Base-by-base conservation (phyloP, 768 basidiomycete genomes). In the Trametes cubensis region DNA sequence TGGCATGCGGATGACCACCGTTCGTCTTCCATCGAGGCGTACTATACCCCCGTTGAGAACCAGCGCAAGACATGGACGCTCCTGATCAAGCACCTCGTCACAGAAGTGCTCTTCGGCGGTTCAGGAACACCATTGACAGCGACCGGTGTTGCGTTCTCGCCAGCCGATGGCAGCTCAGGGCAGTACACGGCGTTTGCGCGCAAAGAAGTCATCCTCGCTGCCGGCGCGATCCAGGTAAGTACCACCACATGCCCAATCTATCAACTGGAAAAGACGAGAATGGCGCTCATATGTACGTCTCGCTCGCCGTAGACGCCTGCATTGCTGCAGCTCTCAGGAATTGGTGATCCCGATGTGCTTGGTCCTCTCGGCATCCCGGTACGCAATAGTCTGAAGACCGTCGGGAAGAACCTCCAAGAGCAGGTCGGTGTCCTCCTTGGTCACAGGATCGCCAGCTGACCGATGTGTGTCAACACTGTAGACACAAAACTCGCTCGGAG, bases 331-430 rank as follows among this genome's bases (percentile, higher is more conserved):
- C 77, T 83, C 1, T 85, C 84, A 14, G 85, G 85, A 0, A 81
- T 86, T 58, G 85, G 85, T 2, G 82, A 85, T 67, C 71, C 80
- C 0, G 69, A 70, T 11, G 45, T 81, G 21, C 79, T 86, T 0
- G 67, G 66, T 0, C 73, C 78, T 1, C 74, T 85, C 21, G 82
- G 80, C 0, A 83, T 87, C 67, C 69, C 66, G 14, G 77, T 80
- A 4, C 71, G 74, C n/a, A 72, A 84, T 42, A 71, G 83, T 58
- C 72, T 84, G 28, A 77, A 77, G 62, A 79, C 77, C 5, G 83
- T 85, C 5, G 84, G 84, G 6, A 78, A 77, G 71, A 85, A 86
- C 68, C 76, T 86, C 25, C 84, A 85, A 69, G 84, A 85, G 66
- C 83, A 84, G 57, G 57, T 58, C 13, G 6, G 47, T 41, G 20